Conservation (phyloP, 352 stramenopile species). For the Phytopythium aichiense region DNA sequence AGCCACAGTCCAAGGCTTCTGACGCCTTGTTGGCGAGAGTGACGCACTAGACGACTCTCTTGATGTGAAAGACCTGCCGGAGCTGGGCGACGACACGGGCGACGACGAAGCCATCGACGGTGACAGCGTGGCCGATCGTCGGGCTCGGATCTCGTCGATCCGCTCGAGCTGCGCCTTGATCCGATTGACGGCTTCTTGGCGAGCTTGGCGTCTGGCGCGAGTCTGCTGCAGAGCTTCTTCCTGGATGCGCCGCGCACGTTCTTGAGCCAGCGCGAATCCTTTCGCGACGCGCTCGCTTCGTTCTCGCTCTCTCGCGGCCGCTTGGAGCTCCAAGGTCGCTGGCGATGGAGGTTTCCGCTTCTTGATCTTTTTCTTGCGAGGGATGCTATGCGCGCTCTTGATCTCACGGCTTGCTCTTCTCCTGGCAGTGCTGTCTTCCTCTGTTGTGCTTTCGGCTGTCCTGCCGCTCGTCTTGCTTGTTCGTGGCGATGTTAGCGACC, state of each 20-base stretch:
- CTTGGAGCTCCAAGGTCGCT: conserved; percentile 10
- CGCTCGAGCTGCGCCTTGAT: conserved; percentile 36
- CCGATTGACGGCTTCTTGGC: conserved; percentile 18
- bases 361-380: conserved; percentile 9
- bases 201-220: conserved; percentile 13
- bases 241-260: conserved; percentile 28
- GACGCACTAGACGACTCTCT: not conserved
- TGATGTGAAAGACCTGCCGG: not conserved
- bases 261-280: conserved; percentile 29
- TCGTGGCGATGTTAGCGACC: not conserved
- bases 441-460: not conserved
- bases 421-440: not conserved
- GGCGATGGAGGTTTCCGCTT: not conserved
- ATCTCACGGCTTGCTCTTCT: not conserved
- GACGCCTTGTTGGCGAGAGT: not conserved
- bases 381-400: not conserved
- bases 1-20: not conserved
- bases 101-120: conserved; percentile 8
- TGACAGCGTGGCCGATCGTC: conserved; percentile 4
- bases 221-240: conserved; percentile 22
- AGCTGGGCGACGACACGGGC: not conserved
- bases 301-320: conserved; percentile 13
- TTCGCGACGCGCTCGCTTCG: conserved; percentile 31
- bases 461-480: not conserved
- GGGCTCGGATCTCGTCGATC: conserved; percentile 30